Percentiles rank a stretch among this genome's conserved stretches.
These are phyloP conservation scores for Samsoniella hepiali DNA, from an alignment of 2,329 filamentous ascomycete species.

Conservation along the genomic window DNA sequence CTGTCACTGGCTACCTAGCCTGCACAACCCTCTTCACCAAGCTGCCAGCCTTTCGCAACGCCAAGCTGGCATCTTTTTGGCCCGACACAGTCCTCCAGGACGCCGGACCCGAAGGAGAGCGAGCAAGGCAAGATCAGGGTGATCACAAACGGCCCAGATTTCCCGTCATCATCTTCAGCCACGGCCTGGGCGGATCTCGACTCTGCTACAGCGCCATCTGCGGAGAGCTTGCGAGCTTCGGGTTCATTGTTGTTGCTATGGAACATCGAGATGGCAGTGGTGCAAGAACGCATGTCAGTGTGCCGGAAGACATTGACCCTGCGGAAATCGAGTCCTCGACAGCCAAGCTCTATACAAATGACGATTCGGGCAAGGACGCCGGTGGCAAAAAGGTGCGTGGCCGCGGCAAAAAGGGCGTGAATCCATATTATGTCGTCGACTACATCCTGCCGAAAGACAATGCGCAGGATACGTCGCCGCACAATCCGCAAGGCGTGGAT, in stretches of 20 bases:
- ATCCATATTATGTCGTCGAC: constrained; percentile 49
- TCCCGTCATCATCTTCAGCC: constrained; percentile 63
- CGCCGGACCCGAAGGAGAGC: neutral
- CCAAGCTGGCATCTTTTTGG: constrained; percentile 43
- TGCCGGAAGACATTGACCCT: constrained; percentile 40
- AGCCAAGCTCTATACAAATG: constrained; percentile 25
- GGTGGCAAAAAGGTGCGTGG: constrained; percentile 32
- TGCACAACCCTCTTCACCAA: constrained; percentile 62
- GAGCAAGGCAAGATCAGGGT: neutral
- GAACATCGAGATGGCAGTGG: constrained; percentile 65
- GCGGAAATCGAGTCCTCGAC: constrained; percentile 31
- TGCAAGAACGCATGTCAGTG: constrained; percentile 58
- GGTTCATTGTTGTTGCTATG: constrained; percentile 61
- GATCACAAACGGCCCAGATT: constrained; percentile 44
- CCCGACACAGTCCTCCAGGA: neutral
- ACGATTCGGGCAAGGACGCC: constrained; percentile 25
- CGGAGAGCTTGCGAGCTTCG: constrained; percentile 63
- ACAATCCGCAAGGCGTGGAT: constrained; percentile 59
- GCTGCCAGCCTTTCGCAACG: constrained; percentile 61
- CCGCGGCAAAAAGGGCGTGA: constrained; percentile 30
- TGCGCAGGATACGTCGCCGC: constrained; percentile 46
- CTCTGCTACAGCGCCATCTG: constrained; percentile 62
- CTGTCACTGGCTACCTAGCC: constrained; percentile 52
- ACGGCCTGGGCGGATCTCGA: constrained; percentile 61
- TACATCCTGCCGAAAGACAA: constrained; percentile 62